Evolutionary conservation across 805 yeast genomes (phyloP), one percentile per base, ranked within the genome.

Genomic region (Alloascoidea hylecoeti): DNA sequence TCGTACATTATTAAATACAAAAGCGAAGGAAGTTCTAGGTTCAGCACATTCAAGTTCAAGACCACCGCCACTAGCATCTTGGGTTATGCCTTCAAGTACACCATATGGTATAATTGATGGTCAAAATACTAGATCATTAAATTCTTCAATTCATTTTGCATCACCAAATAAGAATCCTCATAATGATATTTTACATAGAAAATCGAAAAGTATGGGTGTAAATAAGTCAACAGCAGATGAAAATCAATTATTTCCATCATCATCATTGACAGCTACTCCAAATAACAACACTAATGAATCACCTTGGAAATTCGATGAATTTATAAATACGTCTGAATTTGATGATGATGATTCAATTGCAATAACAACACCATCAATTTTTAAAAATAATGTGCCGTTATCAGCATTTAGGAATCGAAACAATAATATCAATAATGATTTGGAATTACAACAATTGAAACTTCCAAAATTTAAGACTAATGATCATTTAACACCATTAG

Each of bases 61-160:
- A 40, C 89, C 94, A 3, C 94, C 94, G 4, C 68, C 77, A 27
- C 57, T 82, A 41, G 94, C 92, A 1, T 77, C 86, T 2, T 82
- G 89, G 82, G 70, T 73, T 14, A 75, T 88, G 0, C 69, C 78
- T 35, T 70, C 69, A 37, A 49, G 47, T 33, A 76, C 76, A 50
- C 94, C 94, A 1, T 82, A 75, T 56, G 80, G 88, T 15, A 79
- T 82, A 38, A 81, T 82, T 49, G 94, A 82, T 55, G 94, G 94
- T 9, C 64, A 79, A 28, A 73, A 88, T 0, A 82, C 94, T 0
- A 63, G 88, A 42, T 74, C 84, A 2, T 56, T 82, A 40, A 55
- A 67, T 42, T 70, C 74, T n/a, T 23, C 30, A 9, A n/a, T 9
- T n/a, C 30, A 23, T n/a, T n/a, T 9, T n/a, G 13, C 9, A 9